These are phyloP conservation scores for Orbilia oligospora DNA, from an alignment of 2,329 filamentous ascomycete species.

Conservation along the genomic window DNA sequence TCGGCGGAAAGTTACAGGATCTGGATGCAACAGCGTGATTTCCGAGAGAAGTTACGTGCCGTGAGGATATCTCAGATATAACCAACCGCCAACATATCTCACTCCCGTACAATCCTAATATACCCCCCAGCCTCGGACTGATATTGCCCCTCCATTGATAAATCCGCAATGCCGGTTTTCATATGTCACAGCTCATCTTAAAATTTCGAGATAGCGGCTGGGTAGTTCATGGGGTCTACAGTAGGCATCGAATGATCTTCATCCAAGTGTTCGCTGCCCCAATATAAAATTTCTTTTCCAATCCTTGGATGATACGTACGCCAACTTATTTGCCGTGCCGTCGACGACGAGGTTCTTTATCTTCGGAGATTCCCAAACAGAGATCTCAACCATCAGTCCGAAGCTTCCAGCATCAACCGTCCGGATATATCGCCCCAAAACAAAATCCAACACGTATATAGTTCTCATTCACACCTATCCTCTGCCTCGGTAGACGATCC, in stretches of 20 bases:
- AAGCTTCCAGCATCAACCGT: constrained; percentile 14
- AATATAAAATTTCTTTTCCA: constrained; percentile 33
- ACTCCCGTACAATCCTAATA: constrained; percentile 11
- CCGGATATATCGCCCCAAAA: constrained; percentile 24
- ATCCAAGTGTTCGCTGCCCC: constrained; percentile 34
- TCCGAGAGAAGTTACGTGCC: constrained; percentile 22
- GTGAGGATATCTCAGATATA: constrained; percentile 23
- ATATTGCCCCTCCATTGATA: constrained; percentile 11
- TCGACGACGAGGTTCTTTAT: constrained; percentile 29
- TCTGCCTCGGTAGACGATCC: constrained; percentile 33
- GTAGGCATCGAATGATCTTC: constrained; percentile 34
- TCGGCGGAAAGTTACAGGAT: constrained; percentile 11
- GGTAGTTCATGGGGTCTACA: constrained; percentile 10
- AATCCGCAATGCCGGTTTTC: constrained; percentile 18
- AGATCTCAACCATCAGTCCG: constrained; percentile 21
- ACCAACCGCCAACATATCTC: constrained; percentile 29
- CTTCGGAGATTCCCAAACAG: constrained; percentile 18
- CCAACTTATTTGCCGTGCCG: constrained; percentile 40
- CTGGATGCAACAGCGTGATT: constrained; percentile 26
- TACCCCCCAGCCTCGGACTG: constrained; percentile 22
- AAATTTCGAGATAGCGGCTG: constrained; percentile 39
- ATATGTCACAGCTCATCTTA: constrained; percentile 29
- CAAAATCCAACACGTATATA: constrained; percentile 44
- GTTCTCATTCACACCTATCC: constrained; percentile 15
- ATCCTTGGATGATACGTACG: constrained; percentile 38